Evolutionary conservation across 495 filamentous ascomycete species (phyloP).

Genomic region (Viridothelium virens): DNA sequence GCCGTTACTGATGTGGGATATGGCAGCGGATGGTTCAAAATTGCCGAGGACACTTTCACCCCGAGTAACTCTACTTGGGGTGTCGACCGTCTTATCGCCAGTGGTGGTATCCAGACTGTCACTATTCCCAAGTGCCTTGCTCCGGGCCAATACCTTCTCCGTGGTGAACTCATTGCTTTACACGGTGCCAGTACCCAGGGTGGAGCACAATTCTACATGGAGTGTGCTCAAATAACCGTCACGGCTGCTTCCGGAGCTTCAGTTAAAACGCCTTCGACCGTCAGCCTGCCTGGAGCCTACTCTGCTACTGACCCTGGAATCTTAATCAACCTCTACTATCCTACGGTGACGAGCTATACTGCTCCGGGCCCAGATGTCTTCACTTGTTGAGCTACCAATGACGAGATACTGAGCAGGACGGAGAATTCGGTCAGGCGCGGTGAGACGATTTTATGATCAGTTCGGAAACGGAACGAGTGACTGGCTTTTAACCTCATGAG

Average conservation of each 20-base stretch:
- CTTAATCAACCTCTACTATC: slow-evolving; percentile 5
- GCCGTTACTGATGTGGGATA: slow-evolving; percentile 24
- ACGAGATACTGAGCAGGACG: no score
- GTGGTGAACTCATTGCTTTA: slow-evolving; percentile 48
- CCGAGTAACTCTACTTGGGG: slow-evolving; percentile 10
- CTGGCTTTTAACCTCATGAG: no score
- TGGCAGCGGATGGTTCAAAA: slow-evolving; percentile 26
- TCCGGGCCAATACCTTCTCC: slow-evolving; percentile 43
- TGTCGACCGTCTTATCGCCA: slow-evolving; percentile 29
- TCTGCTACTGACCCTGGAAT: slow-evolving; percentile 23
- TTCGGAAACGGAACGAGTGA: no score
- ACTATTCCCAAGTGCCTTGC: slow-evolving; percentile 25
- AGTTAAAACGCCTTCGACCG: slow-evolving; percentile 28
- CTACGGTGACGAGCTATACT: not conserved
- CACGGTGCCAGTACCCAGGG: slow-evolving; percentile 39
- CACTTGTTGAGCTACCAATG: slow-evolving; percentile 32
- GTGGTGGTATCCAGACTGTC: slow-evolving; percentile 31
- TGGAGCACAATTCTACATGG: slow-evolving; percentile 50
- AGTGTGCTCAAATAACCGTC: slow-evolving; percentile 47
- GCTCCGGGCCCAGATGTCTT: not conserved
- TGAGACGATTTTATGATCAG: no score
- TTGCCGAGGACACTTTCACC: slow-evolving; percentile 7
- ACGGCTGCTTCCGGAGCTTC: slow-evolving; percentile 6
- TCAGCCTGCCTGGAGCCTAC: slow-evolving; percentile 43
- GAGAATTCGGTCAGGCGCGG: no score